Evolutionary conservation across 208 protist genomes (phyloP), one percentile per base, ranked within the genome.

Genomic region (Trypanosoma conorhini): DNA sequence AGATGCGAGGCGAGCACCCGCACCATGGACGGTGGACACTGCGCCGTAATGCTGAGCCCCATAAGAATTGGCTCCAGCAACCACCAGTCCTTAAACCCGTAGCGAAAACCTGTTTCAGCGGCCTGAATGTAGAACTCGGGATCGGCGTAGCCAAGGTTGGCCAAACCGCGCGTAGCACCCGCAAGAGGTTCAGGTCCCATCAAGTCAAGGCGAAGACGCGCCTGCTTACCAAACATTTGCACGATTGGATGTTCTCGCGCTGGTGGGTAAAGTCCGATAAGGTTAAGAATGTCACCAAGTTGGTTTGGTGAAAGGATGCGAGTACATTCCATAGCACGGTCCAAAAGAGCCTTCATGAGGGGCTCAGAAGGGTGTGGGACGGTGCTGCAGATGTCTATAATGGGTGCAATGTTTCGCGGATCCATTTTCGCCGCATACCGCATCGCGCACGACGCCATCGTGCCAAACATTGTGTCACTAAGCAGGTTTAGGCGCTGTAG

Each of bases 321-420:
- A 1, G 80, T 79, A 70, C 85, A 91, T 77, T 96, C 88, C 57
- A 67, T 61, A 1, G 79, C 77, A 40, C 91, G 86, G 57, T 85
- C 79, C 40, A 96, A 76, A 24, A 96, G 61, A 9, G 56, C 40
- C 28, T 59, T 59, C 91, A 96, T 96, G 17, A 96, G 75, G 0
- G 24, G 55, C 42, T 88, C 81, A 8, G 85, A 86, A 66, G 80
- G 73, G 68, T 87, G 70, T 19, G 82, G 59, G 0, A 87, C 78
- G 2, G 71, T 67, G 72, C 88, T 94, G 76, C 91, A 96, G 28
- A 96, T 84, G 40, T 96, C 91, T 74, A 94, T 90, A 15, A 96
- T 83, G 1, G 85, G 69, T 7, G 83, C 78, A 33, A 96, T 79
- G 66, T 91, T 76, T 2, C 77, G 61, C 22, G 81, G 82, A 50